These are phyloP conservation scores for Groenewaldozyma sp. DNA, from an alignment of 1,139 yeast species.

Conservation along the genomic window DNA sequence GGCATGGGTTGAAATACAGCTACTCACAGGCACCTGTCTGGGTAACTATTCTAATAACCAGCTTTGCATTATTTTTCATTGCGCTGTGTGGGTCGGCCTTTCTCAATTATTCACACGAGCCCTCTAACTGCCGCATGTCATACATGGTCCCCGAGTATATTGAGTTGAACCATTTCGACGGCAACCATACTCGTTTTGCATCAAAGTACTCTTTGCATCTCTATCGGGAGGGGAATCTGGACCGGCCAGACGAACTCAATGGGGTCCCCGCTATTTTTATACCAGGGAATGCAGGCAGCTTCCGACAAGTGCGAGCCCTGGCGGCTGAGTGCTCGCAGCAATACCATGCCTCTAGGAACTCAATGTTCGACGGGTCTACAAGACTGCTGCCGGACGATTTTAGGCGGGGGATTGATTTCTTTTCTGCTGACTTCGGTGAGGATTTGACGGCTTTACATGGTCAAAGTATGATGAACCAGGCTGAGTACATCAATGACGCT, in stretches of 20 bases:
- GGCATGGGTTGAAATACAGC: too few species aligned
- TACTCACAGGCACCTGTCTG: background rate
- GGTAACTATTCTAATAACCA: conserved; percentile 4
- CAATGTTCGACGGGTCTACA: conserved; percentile 15
- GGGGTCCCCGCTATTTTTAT: conserved; percentile 77
- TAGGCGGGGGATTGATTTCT: conserved; percentile 48
- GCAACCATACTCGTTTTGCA: conserved; percentile 56
- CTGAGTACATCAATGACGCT: conserved; percentile 88
- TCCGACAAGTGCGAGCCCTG: conserved; percentile 66
- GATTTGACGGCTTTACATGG: conserved; percentile 98
- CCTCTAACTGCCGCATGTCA: conserved; percentile 20
- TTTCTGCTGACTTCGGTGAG: conserved; percentile 88
- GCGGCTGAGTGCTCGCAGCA: conserved; percentile 61
- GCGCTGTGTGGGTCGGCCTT: conserved; percentile 5
- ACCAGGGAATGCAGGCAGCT: conserved; percentile 87
- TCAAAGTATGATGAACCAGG: conserved; percentile 83
- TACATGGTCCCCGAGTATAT: conserved; percentile 57
- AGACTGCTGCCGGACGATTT: conserved; percentile 27
- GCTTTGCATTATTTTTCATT: conserved; percentile 7
- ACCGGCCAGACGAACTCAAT: conserved; percentile 34
- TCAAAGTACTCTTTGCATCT: conserved; percentile 66
- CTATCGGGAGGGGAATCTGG: conserved; percentile 40
- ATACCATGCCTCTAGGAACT: conserved; percentile 33
- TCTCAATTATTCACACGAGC: conserved; percentile 10
- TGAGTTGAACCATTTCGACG: conserved; percentile 56